Base-by-base conservation (phyloP, 2,329 filamentous ascomycete species). In the Botrytis aclada region DNA sequence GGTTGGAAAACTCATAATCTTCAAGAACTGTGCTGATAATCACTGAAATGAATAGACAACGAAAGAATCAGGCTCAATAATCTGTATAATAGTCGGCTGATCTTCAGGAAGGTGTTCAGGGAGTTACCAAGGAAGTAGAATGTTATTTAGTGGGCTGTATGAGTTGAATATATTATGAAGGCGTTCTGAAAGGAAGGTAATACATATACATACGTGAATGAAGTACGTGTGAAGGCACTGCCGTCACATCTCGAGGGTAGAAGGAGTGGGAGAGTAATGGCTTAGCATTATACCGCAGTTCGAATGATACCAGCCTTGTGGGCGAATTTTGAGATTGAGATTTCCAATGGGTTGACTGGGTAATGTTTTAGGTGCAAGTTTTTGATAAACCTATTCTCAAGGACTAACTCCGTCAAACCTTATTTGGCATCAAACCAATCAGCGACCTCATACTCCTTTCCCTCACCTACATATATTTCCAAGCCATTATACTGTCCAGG, bases 51-150 rank as follows among this genome's bases (percentile, higher is more conserved):
- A 58, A 69, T 16, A 72, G 93, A 97, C 80, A 98, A 99, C 79
- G 96, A 99, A 86, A 85, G 96, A n/a, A 84, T 99, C 82, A 86
- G 96, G 70, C 85, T 99, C 72, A 84, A 93, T 77, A 99, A 99
- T 82, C 81, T 99, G 78, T 89, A 94, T 74, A 98, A 97, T 84
- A 96, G 94, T 76, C 89, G 95, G 76, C 94, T 96, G 82, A 97
- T 99, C 74, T 96, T 99, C 78, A 91, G 90, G 75, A 88, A 89
- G 80, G 93, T 98, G 9, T 99, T 99, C 70, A 78, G 77, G 65
- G 79, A 81, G 70, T 75, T 81, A 39, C 80, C 80, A 4, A 77
- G 77, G 60, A 81, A 81, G 74, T 81, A 74, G 43, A 54, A 22
- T 63, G 74, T 63, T 56, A 3, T 29, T 32, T 9, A 73, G 74